These are phyloP conservation scores for Coemansia brasiliensis DNA, from an alignment of 192 early-diverging fungal genomes.

Conservation along the genomic window DNA sequence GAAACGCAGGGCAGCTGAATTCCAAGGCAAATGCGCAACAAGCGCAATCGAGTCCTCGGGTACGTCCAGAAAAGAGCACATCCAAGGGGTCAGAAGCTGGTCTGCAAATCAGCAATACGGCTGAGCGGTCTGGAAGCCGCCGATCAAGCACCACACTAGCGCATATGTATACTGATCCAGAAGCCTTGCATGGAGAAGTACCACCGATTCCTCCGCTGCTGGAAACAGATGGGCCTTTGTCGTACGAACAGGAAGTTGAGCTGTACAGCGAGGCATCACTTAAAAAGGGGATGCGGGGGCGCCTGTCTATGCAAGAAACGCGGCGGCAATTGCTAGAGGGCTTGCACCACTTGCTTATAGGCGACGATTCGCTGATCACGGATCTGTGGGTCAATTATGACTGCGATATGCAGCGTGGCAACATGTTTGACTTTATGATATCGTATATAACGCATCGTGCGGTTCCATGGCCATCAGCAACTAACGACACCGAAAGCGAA, in stretches of 20 bases:
- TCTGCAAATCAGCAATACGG: background rate
- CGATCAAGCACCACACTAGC: background rate
- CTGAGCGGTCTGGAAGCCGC: background rate
- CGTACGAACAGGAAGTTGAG: slow-evolving; percentile 39
- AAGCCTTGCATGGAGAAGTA: background rate
- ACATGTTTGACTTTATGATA: slow-evolving; percentile 76
- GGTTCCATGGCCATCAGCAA: slow-evolving; percentile 34
- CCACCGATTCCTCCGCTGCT: slow-evolving; percentile 20
- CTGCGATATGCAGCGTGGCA: slow-evolving; percentile 75
- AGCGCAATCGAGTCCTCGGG: slow-evolving; percentile 9
- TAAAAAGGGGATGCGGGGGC: slow-evolving; percentile 43
- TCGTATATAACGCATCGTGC: slow-evolving; percentile 43
- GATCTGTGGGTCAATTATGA: slow-evolving; percentile 97
- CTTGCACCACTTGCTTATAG: slow-evolving; percentile 58
- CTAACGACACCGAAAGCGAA: slow-evolving; percentile 28
- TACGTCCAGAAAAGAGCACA: background rate
- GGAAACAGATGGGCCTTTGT: slow-evolving; percentile 24
- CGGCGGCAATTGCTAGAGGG: slow-evolving; percentile 86
- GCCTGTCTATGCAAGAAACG: slow-evolving; percentile 68
- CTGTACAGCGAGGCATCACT: slow-evolving; percentile 41
- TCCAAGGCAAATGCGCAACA: slow-evolving; percentile 22
- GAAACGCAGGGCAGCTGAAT: slow-evolving; percentile 10
- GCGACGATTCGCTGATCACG: slow-evolving; percentile 72
- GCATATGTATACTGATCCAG: background rate
- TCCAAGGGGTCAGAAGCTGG: background rate